Evolutionary conservation across 441 rosid genomes (phyloP).

Genomic region (Populus hybrid): DNA sequence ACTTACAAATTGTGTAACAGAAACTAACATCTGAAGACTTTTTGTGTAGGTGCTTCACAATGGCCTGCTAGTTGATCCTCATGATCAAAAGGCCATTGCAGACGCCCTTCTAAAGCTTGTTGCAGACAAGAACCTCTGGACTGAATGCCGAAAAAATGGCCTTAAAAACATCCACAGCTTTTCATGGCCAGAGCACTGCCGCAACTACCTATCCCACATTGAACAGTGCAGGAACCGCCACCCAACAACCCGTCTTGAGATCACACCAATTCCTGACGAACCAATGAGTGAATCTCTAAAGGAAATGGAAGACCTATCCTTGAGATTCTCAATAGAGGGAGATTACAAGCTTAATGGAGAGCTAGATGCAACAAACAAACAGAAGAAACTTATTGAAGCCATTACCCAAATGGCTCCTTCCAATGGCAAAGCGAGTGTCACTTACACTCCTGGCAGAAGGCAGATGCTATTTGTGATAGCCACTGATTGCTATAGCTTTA

Average conservation of each 20-base stretch:
- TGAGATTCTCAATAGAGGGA: constrained; percentile 75
- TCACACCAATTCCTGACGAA: constrained; percentile 69
- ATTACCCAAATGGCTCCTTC: constrained; percentile 51
- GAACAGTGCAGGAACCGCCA: constrained; percentile 81
- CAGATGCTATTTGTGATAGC: constrained; percentile 75
- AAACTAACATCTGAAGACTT: constrained; percentile 14
- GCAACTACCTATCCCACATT: constrained; percentile 73
- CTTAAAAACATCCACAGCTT: constrained; percentile 55
- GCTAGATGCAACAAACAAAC: constrained; percentile 64
- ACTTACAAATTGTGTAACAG: constrained; percentile 2
- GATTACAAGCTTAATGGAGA: constrained; percentile 70
- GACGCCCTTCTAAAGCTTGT: constrained; percentile 70
- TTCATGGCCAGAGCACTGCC: constrained; percentile 77
- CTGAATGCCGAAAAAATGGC: constrained; percentile 59
- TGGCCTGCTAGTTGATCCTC: constrained; percentile 65
- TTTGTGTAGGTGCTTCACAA: constrained; percentile 52
- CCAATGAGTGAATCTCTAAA: constrained; percentile 82
- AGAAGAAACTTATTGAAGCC: constrained; percentile 73
- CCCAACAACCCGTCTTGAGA: constrained; percentile 61
- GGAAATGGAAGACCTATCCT: constrained; percentile 75
- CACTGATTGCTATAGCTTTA: constrained; percentile 51
- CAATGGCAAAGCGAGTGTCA: constrained; percentile 37
- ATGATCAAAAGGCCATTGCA: constrained; percentile 56
- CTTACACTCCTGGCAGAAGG: constrained; percentile 68
- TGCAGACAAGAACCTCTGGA: constrained; percentile 58